Evolutionary conservation across 805 yeast genomes (phyloP).

Genomic region (Danielia oregonensis): DNA sequence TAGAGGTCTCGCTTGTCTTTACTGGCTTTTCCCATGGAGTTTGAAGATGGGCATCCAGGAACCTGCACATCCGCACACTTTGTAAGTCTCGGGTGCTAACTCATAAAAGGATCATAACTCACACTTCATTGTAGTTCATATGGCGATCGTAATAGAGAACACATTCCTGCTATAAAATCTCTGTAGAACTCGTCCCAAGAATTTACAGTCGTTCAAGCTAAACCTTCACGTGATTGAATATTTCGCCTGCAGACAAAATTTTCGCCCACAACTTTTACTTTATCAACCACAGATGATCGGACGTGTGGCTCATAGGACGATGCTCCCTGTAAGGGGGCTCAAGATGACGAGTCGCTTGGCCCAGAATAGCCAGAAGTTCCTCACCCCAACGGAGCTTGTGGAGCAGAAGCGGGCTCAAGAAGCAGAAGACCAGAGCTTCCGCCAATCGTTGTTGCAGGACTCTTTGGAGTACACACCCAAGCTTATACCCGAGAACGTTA

Average conservation of each 20-base stretch:
- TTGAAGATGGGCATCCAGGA: background rate
- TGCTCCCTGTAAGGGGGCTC: too few relatives aligned
- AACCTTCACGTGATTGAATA: too few relatives aligned
- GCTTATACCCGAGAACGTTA: slow-evolving; percentile 18
- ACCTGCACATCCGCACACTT: too few relatives aligned
- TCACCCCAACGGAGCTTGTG: slow-evolving; percentile 32
- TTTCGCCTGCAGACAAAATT: too few relatives aligned
- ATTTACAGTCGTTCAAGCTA: too few relatives aligned
- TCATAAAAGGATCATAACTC: too few relatives aligned
- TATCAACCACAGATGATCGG: background rate
- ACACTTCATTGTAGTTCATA: too few relatives aligned
- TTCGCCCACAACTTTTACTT: slow-evolving; percentile 1
- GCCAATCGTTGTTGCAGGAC: slow-evolving; percentile 23
- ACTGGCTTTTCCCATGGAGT: slow-evolving; percentile 75
- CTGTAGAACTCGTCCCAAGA: too few relatives aligned
- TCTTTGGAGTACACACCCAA: slow-evolving; percentile 31
- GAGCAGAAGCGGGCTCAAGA: slow-evolving; percentile 22
- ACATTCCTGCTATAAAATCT: too few relatives aligned
- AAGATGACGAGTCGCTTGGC: too few relatives aligned
- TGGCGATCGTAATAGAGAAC: too few relatives aligned
- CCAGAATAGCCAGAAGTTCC: slow-evolving; percentile 19
- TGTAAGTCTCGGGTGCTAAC: too few relatives aligned
- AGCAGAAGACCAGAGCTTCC: slow-evolving; percentile 24
- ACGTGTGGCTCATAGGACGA: background rate
- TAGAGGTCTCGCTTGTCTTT: slow-evolving; percentile 93